Evolutionary conservation across 2,329 filamentous ascomycete species (phyloP).

Genomic region (Hirsutella minnesotensis): DNA sequence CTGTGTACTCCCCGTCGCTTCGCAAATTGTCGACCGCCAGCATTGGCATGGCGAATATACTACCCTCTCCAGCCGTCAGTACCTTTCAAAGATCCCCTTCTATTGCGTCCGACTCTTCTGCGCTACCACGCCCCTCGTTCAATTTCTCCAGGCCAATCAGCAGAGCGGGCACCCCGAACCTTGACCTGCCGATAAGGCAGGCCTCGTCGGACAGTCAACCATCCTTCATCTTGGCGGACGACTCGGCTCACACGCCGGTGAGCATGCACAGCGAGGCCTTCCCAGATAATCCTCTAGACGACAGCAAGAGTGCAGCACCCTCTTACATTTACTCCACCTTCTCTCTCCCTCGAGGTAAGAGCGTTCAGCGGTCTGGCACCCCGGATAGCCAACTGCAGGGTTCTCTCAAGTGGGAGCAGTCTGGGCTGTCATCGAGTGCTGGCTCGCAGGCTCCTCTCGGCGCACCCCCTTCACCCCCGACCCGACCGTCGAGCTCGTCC

Average conservation of each 20-base stretch:
- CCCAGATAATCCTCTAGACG: conserved; percentile 36
- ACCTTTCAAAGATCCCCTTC: conserved; percentile 70
- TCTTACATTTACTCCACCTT: conserved; percentile 86
- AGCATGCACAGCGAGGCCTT: conserved; percentile 64
- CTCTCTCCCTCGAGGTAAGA: conserved; percentile 69
- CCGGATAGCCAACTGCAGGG: conserved; percentile 39
- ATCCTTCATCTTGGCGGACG: conserved; percentile 51
- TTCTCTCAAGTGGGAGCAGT: conserved; percentile 53
- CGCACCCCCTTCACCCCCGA: conserved; percentile 50
- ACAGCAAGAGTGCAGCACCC: conserved; percentile 39
- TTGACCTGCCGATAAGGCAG: conserved; percentile 49
- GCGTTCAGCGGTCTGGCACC: conserved; percentile 55
- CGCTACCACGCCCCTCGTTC: conserved; percentile 62
- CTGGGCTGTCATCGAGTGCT: conserved; percentile 27
- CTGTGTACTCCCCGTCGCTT: conserved; percentile 51
- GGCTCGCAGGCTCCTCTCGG: conserved; percentile 28
- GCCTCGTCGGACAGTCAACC: conserved; percentile 56
- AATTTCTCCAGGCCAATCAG: conserved; percentile 93
- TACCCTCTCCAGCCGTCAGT: conserved; percentile 45
- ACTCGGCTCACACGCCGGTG: conserved; percentile 55
- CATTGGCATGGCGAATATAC: conserved; percentile 29
- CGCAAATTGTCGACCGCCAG: conserved; percentile 70
- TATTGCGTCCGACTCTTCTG: conserved; percentile 68
- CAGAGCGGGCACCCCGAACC: conserved; percentile 48
- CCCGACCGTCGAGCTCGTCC: conserved; percentile 46